These are phyloP conservation scores for Hyphodiscus sp. DNA, from an alignment of 2,329 filamentous ascomycete genomes.

Conservation along the genomic window DNA sequence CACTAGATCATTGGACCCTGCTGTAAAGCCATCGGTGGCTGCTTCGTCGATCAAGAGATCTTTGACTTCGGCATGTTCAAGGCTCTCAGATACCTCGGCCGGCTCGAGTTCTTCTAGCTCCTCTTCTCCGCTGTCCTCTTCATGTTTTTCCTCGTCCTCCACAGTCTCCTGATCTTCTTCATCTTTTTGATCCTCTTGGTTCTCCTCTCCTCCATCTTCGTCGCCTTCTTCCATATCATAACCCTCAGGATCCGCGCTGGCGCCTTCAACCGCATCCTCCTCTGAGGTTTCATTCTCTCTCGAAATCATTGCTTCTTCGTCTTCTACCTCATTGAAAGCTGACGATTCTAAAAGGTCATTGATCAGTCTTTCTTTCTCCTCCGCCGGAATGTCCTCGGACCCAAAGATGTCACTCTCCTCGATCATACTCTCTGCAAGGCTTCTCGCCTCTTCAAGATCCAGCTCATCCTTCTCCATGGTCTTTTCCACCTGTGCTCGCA, in stretches of 20 bases:
- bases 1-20: constrained; percentile 6
- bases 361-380: constrained; percentile 9
- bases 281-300: constrained; percentile 1
- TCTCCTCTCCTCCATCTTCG: constrained; percentile 8
- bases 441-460: constrained; percentile 13
- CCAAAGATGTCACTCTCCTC: constrained; percentile 8
- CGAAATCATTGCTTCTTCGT: constrained; percentile 5
- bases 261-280: constrained; percentile 2
- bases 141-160: constrained; percentile 10
- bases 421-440: constrained; percentile 7
- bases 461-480: constrained; percentile 26
- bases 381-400: background rate
- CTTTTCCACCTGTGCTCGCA: constrained; percentile 29
- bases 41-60: background rate
- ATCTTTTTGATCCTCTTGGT: constrained; percentile 3
- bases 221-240: constrained; percentile 7
- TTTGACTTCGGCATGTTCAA: constrained; percentile 17
- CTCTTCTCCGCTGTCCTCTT: background rate
- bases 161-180: constrained; percentile 1
- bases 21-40: constrained; percentile 2
- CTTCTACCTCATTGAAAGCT: constrained; percentile 6
- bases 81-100: background rate
- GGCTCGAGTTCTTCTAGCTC: constrained; percentile 3
- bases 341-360: constrained; percentile 3
- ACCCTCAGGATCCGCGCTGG: constrained; percentile 3